These are phyloP conservation scores for Lyophyllum decastes DNA, from an alignment of 768 basidiomycete species.

Conservation along the genomic window DNA sequence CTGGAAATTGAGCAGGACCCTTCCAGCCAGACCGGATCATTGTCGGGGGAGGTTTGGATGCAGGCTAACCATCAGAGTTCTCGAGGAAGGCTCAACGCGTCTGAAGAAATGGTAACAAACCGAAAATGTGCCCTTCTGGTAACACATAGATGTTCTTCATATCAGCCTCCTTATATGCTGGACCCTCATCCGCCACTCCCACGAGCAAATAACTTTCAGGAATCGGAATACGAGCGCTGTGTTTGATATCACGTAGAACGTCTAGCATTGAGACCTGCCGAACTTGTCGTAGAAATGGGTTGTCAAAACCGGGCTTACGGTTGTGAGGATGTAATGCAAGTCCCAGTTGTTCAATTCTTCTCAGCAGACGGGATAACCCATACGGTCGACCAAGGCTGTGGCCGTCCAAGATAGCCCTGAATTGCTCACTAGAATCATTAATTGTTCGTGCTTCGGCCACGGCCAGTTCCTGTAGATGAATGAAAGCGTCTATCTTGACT, in stretches of 20 bases:
- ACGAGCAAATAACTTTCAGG: slow-evolving; percentile 70
- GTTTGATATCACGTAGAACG: slow-evolving; percentile 73
- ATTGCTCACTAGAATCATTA: slow-evolving; percentile 53
- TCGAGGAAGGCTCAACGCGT: not conserved
- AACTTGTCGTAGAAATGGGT: slow-evolving; percentile 56
- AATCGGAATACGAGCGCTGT: slow-evolving; percentile 72
- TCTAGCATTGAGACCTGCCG: slow-evolving; percentile 65
- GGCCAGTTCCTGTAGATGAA: slow-evolving; percentile 60
- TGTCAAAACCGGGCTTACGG: slow-evolving; percentile 41
- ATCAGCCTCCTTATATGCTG: slow-evolving; percentile 55
- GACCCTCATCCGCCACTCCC: slow-evolving; percentile 83
- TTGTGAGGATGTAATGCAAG: slow-evolving; percentile 46
- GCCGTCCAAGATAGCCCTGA: slow-evolving; percentile 46
- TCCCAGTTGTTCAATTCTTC: slow-evolving; percentile 44
- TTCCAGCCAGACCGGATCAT: slow-evolving; percentile 53
- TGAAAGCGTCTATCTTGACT: slow-evolving; percentile 57
- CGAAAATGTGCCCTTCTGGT: slow-evolving; percentile 63
- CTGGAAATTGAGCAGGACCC: slow-evolving; percentile 67
- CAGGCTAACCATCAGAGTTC: slow-evolving; percentile 43
- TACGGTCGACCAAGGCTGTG: slow-evolving; percentile 50
- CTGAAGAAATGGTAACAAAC: slow-evolving; percentile 33
- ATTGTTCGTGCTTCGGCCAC: slow-evolving; percentile 61
- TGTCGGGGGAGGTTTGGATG: slow-evolving; percentile 50
- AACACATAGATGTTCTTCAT: slow-evolving; percentile 55
- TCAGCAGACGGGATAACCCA: slow-evolving; percentile 52